Conservation (phyloP, 352 stramenopile species). For the Vaucheria bursata region DNA sequence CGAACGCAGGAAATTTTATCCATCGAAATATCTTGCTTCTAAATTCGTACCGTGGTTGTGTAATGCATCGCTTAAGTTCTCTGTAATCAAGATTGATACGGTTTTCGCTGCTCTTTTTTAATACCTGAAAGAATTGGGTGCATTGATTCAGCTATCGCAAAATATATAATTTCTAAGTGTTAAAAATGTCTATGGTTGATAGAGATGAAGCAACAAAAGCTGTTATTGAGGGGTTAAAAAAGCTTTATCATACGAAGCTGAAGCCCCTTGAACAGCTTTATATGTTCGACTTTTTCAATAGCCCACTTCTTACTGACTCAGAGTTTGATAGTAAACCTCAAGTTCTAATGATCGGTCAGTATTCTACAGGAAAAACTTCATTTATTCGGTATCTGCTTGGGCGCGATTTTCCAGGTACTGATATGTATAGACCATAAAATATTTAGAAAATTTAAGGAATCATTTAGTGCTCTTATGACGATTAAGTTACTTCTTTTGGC, state of each 20-base stretch:
- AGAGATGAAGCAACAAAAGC: slow-evolving; percentile 50
- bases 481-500: too few species aligned
- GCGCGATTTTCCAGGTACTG: slow-evolving; percentile 4
- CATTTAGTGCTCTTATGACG: slow-evolving; percentile 29
- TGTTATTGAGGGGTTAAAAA: slow-evolving; percentile 52
- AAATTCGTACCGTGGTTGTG: too few species aligned
- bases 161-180: too few species aligned
- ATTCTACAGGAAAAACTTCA: slow-evolving; percentile 91
- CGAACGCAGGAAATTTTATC: too few species aligned
- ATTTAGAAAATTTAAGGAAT: slow-evolving; percentile 20
- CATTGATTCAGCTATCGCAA: too few species aligned
- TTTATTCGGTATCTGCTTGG: slow-evolving; percentile 60
- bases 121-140: too few species aligned
- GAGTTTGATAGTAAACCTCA: slow-evolving; percentile 94
- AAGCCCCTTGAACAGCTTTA: slow-evolving; percentile 62
- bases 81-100: too few species aligned
- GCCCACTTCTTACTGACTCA: slow-evolving; percentile 75
- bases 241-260: slow-evolving; percentile 52
- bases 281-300: slow-evolving; percentile 82
- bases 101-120: too few species aligned
- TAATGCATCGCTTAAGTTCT: too few species aligned
- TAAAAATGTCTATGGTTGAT: slow-evolving; percentile 47
- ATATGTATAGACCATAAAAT: slow-evolving; percentile 9
- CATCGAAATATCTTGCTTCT: too few species aligned
- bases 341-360: slow-evolving; percentile 93